phyloP scores from a whole-genome alignment of 1,284 basidiomycete genomes.

The Pseudomicrostroma phylloplanum region DNA sequence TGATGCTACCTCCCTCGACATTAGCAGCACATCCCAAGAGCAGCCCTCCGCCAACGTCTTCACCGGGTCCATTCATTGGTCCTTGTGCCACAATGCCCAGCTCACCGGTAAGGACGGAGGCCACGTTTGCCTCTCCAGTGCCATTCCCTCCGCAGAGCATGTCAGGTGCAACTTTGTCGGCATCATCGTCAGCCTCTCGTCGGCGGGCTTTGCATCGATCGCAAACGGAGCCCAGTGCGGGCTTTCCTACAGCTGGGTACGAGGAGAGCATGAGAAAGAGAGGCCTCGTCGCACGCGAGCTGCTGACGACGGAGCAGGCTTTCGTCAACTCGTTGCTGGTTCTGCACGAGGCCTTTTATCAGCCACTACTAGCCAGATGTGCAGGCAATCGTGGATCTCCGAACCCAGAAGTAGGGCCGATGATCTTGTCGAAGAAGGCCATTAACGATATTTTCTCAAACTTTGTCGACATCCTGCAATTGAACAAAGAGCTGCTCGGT shows the following conservation, averaged over 20 bases:
- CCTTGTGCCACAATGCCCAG: too few relatives aligned
- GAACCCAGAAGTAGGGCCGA: slow-evolving; percentile 57
- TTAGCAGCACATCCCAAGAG: neutral
- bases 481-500: slow-evolving; percentile 70
- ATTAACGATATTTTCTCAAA: slow-evolving; percentile 76
- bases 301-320: slow-evolving; percentile 42
- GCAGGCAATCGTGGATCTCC: slow-evolving; percentile 55
- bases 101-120: neutral
- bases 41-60: neutral
- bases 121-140: neutral
- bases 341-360: slow-evolving; percentile 41
- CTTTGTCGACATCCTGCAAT: slow-evolving; percentile 83
- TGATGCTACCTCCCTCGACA: neutral
- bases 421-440: slow-evolving; percentile 64
- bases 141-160: too few relatives aligned
- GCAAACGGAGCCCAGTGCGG: slow-evolving; percentile 16
- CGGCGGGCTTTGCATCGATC: slow-evolving; percentile 17
- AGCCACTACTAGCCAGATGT: slow-evolving; percentile 30
- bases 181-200: neutral
- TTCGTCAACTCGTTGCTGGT: slow-evolving; percentile 39
- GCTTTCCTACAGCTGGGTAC: neutral
- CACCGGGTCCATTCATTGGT: too few relatives aligned
- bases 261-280: slow-evolving; percentile 13
- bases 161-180: too few relatives aligned
- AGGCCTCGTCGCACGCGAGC: slow-evolving; percentile 23